Conservation (phyloP, 2,329 filamentous ascomycete genomes). For the Blastomyces percursus region DNA sequence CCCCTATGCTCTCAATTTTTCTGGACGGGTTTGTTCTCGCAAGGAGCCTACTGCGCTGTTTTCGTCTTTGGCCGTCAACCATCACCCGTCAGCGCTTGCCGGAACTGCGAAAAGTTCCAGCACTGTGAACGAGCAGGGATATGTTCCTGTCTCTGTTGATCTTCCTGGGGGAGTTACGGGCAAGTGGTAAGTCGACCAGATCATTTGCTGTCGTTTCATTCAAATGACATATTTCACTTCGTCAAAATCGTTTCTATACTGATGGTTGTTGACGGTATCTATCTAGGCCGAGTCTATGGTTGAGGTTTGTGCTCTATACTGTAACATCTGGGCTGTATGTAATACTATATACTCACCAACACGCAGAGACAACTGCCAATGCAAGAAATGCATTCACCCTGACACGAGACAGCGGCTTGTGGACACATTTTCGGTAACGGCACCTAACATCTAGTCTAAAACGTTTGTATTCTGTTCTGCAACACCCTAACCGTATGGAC, state of each 20-base stretch:
- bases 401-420: slow-evolving; percentile 59
- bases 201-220: background rate
- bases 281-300: slow-evolving; percentile 12
- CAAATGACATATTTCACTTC: background rate
- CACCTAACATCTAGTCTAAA: background rate
- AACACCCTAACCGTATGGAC: background rate
- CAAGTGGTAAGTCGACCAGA: background rate
- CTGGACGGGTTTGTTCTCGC: background rate
- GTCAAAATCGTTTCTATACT: background rate
- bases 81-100: background rate
- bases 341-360: background rate
- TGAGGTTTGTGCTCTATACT: slow-evolving; percentile 9
- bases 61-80: background rate
- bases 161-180: slow-evolving; percentile 1
- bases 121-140: background rate
- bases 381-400: slow-evolving; percentile 53
- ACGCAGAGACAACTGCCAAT: slow-evolving; percentile 61
- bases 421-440: slow-evolving; percentile 48
- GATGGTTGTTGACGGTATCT: background rate
- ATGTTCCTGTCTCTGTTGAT: background rate
- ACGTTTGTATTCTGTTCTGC: background rate
- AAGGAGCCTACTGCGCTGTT: background rate
- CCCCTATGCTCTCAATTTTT: too few relatives aligned
- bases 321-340: background rate
- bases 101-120: background rate